Evolutionary conservation across 441 rosid genomes (phyloP), one percentile per base, ranked within the genome.

Genomic region (Francoa sonchifolia): DNA sequence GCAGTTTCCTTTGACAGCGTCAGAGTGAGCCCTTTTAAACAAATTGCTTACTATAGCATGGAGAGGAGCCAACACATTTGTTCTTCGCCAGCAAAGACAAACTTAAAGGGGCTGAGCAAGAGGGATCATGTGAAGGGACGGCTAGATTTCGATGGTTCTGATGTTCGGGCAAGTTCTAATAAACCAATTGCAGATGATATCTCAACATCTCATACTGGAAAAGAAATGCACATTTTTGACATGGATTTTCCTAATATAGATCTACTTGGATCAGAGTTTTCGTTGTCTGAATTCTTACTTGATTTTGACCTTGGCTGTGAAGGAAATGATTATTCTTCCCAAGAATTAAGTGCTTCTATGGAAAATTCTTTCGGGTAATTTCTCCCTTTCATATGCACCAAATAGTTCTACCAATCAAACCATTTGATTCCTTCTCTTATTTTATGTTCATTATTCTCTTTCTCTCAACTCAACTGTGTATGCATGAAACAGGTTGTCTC

Each of bases 1-100:
- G 54, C 73, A 40, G 61, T 85, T 59, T 76, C 94, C 14, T 61
- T 71, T 0, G 83, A 82, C 59, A 77, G 74, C 51, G 59, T 82
- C 14, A 71, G 47, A 10, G 73, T 82, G 28, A 85, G 89, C 55
- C 98, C 96, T 5, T 71, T 61, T 39, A 90, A 90, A 52, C 65
- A 73, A 30, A 59, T 63, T 44, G 45, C 75, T 2, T 65, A 58
- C 41, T 65, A 76, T 64, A 72, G 71, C 7, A 44, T 82, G 41
- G 82, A 82, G 60, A 79, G 88, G 44, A 76, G 68, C 54, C 77
- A 49, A 21, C 57, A 77, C 53, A 47, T 79, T 52, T 69, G 82
- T 36, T 52, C 76, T 12, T 78, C 88, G 4, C 88, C 94, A 2
- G 48, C 46, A 32, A 79, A 79, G 65, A 10, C 70, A 6, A 52